phyloP scores from a whole-genome alignment of 192 early-diverging fungal genomes.

The Phycomyces nitens region DNA sequence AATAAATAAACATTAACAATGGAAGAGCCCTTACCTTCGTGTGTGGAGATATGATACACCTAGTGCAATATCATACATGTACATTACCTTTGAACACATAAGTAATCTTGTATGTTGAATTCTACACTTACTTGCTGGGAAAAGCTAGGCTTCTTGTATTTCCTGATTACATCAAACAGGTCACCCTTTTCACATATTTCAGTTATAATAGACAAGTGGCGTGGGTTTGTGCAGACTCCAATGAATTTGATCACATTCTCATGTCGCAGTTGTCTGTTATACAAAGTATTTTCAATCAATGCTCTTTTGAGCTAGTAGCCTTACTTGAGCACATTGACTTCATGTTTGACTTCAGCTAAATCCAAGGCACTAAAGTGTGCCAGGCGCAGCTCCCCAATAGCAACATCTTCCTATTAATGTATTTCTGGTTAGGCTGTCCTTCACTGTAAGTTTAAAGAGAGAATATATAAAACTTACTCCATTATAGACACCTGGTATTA shows the following conservation, averaged over 20 bases:
- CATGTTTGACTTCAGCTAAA: conserved; percentile 69
- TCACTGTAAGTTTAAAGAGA: too few species aligned
- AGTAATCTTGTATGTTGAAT: too few species aligned
- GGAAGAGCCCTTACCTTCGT: conserved; percentile 41
- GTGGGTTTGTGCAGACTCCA: conserved; percentile 65
- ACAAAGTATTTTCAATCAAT: neutral
- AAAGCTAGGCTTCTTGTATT: conserved; percentile 57
- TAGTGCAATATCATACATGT: conserved; percentile 75
- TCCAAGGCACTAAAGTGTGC: conserved; percentile 66
- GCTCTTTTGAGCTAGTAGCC: neutral
- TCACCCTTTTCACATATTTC: conserved; percentile 75
- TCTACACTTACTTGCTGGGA: conserved; percentile 48
- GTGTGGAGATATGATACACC: conserved; percentile 71
- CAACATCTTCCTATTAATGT: conserved; percentile 56
- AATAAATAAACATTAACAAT: too few species aligned
- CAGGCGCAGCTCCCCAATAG: conserved; percentile 67
- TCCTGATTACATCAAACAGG: conserved; percentile 70
- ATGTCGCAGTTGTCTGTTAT: conserved; percentile 61
- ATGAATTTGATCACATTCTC: conserved; percentile 74
- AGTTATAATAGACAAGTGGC: conserved; percentile 67
- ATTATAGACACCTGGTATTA: conserved; percentile 10
- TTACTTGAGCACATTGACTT: conserved; percentile 73
- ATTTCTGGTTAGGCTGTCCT: too few species aligned
- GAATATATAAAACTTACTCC: neutral
- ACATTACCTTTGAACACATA: conserved; percentile 44